phyloP scores from a whole-genome alignment of 2,329 filamentous ascomycete genomes.

The Phaeosphaeria sp. region DNA sequence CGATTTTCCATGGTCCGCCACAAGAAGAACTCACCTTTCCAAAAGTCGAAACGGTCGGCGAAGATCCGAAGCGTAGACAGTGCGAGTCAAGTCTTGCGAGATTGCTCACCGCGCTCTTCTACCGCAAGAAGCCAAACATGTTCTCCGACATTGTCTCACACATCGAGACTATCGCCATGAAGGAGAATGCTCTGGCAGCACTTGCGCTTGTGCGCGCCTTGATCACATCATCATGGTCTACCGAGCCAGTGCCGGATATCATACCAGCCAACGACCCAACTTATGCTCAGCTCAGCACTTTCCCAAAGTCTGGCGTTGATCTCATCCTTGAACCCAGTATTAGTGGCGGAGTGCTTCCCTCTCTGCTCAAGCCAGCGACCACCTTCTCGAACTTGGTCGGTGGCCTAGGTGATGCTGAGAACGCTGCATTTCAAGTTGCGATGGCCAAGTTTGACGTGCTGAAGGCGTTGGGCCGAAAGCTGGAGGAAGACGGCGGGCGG shows the following conservation, averaged over 20 bases:
- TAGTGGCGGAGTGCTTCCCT: conserved; percentile 60
- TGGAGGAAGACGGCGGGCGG: conserved; percentile 48
- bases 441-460: conserved; percentile 64
- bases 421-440: conserved; percentile 63
- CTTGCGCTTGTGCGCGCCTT: conserved; percentile 60
- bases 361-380: conserved; percentile 63
- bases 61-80: conserved; percentile 41
- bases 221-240: conserved; percentile 61
- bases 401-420: conserved; percentile 63
- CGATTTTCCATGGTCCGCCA: conserved; percentile 62
- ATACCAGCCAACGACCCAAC: conserved; percentile 60
- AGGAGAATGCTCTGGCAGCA: conserved; percentile 62
- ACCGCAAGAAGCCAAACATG: conserved; percentile 57
- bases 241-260: conserved; percentile 49
- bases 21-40: conserved; percentile 48
- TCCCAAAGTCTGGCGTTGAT: conserved; percentile 54
- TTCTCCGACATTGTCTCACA: conserved; percentile 60
- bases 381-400: conserved; percentile 65
- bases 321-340: conserved; percentile 60
- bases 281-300: conserved; percentile 44
- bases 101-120: conserved; percentile 61
- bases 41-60: conserved; percentile 29
- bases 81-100: conserved; percentile 61
- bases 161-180: conserved; percentile 64
- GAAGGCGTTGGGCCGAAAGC: conserved; percentile 53